Evolutionary conservation across 257 asterid species (phyloP), one percentile per base, ranked within the genome.

Genomic region (Rhazya stricta): DNA sequence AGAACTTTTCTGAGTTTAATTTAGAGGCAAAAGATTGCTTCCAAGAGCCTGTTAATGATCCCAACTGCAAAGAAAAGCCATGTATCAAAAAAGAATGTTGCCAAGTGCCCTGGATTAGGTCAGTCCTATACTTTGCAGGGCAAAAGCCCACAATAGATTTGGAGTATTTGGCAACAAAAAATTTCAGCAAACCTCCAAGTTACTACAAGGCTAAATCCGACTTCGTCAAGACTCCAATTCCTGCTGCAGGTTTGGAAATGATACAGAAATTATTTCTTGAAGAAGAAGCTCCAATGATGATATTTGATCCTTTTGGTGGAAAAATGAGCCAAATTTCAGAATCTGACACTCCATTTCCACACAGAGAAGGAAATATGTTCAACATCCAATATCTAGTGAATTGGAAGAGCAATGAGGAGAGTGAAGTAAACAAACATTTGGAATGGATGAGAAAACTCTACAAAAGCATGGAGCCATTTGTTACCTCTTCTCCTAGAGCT

Each of bases 271-370:
- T 32, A 56, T 73, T 73, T 79, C 82, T 67, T n/a, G 65, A 79
- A 79, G 75, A 73, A 50, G 62, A 66, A 1, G 23, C 11, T 9
- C 75, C 74, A 0, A 23, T 79, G 8, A 57, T 79, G 32, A 65
- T 79, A 53, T 7, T 74, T 36, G 82, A 79, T 57, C 66, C 79
- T 5, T 79, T 54, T 23, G 79, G 82, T 16, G 82, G 79, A 9
- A 74, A 42, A 74, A 79, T 79, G 78, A 69, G 66, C n/a, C 37
- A 29, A 34, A 67, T 74, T 56, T 6, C 57, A 2, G 75, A 67
- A 10, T 10, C 4, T 1, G 72, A 57, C n/a, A 36, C 32, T 29
- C 82, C 82, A 4, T 79, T 79, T 29, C 82, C 82, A n/a, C 78
- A 73, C 15, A 79, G 82, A 63, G 61, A 73, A 23, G 78, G 79